These are phyloP conservation scores for Xylariaceae sp. DNA, from an alignment of 2,329 filamentous ascomycete genomes.

Conservation along the genomic window DNA sequence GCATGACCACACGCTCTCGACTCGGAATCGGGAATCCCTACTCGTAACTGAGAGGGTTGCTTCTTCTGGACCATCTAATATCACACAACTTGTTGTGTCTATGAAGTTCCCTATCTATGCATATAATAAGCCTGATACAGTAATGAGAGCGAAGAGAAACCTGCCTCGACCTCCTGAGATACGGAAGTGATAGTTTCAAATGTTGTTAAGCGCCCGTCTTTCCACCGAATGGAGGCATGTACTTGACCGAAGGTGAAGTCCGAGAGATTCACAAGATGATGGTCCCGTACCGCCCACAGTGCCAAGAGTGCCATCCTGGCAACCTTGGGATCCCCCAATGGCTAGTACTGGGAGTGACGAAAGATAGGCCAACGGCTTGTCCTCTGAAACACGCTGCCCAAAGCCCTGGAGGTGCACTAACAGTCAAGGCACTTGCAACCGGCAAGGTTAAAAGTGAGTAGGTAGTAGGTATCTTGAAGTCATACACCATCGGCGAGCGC, in stretches of 20 bases:
- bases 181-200: too few relatives aligned
- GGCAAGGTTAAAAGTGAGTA: too few relatives aligned
- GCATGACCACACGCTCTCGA: background rate
- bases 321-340: background rate
- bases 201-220: background rate
- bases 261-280: background rate
- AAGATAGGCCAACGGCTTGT: conserved; percentile 5
- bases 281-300: background rate
- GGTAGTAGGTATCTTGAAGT: too few relatives aligned
- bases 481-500: too few relatives aligned
- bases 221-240: background rate
- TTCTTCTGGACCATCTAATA: background rate
- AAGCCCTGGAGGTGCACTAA: background rate
- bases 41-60: background rate
- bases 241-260: background rate
- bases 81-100: background rate
- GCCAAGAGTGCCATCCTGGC: background rate
- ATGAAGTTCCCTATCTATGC: background rate
- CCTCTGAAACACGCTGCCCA: conserved; percentile 23
- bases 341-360: background rate
- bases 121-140: background rate
- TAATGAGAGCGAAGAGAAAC: too few relatives aligned
- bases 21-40: background rate
- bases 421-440: background rate
- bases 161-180: too few relatives aligned